Conservation (phyloP, 305 asterid species). For the Solanum aculeatissimum region DNA sequence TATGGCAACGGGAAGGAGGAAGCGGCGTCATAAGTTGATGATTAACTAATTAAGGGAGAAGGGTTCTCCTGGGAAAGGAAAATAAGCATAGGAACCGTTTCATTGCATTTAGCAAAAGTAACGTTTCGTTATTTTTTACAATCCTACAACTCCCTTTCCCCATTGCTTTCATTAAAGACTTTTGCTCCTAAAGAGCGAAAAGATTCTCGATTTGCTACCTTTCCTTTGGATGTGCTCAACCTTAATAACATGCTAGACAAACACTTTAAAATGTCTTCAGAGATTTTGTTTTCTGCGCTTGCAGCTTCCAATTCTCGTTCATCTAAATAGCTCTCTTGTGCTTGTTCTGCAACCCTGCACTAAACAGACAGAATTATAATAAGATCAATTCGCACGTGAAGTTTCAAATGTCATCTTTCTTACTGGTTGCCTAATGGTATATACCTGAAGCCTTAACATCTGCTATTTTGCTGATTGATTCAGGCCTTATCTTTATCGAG, state of each 20-base stretch:
- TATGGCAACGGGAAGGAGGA: too few species aligned
- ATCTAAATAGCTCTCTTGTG: slow-evolving; percentile 46
- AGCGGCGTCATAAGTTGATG: too few species aligned
- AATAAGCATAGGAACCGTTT: too few species aligned
- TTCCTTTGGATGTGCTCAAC: slow-evolving; percentile 45
- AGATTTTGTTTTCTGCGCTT: slow-evolving; percentile 40
- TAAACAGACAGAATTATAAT: background rate
- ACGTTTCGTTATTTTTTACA: too few species aligned
- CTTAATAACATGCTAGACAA: slow-evolving; percentile 41
- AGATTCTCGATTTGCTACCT: slow-evolving; percentile 37
- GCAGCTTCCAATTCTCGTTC: slow-evolving; percentile 27
- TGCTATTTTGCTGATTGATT: too few species aligned
- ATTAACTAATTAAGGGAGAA: too few species aligned
- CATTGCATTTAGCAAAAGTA: too few species aligned
- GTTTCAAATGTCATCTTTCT: background rate
- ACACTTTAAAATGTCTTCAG: slow-evolving; percentile 64
- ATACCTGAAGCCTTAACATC: slow-evolving; percentile 30
- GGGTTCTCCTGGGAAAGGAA: too few species aligned
- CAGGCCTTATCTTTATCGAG: slow-evolving; percentile 13
- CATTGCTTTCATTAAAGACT: slow-evolving; percentile 5
- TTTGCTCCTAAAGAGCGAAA: slow-evolving; percentile 25
- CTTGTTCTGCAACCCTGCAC: slow-evolving; percentile 48
- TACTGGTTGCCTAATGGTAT: background rate
- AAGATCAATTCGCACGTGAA: background rate
- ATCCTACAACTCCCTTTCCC: too few species aligned